phyloP scores from a whole-genome alignment of 2,329 filamentous ascomycete species.

The Septoria petroselini region DNA sequence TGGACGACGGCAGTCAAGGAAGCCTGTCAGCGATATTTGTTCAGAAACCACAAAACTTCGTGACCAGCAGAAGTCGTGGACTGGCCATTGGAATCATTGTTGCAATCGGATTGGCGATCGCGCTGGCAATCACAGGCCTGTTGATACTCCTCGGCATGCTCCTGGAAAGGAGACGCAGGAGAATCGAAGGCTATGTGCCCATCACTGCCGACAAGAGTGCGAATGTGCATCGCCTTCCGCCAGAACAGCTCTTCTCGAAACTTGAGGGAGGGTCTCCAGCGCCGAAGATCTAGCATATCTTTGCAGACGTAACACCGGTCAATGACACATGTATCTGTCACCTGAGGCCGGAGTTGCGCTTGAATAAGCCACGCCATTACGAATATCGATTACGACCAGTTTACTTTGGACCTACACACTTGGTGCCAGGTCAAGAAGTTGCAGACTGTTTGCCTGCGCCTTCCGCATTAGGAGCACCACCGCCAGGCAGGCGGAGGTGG shows the following conservation, averaged over 20 bases:
- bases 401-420: too few relatives aligned
- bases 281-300: conserved; percentile 9
- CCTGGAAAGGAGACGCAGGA: conserved; percentile 72
- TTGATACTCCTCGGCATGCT: conserved; percentile 72
- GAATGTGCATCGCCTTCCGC: conserved; percentile 53
- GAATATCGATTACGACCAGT: too few relatives aligned
- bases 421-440: too few relatives aligned
- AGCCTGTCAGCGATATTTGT: conserved; percentile 81
- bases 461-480: too few relatives aligned
- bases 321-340: too few relatives aligned
- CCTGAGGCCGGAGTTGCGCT: too few relatives aligned
- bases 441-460: too few relatives aligned
- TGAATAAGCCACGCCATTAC: too few relatives aligned
- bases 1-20: conserved; percentile 60
- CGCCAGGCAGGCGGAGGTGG: neutral
- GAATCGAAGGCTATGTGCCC: conserved; percentile 75
- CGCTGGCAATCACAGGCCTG: conserved; percentile 72
- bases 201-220: conserved; percentile 50
- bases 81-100: conserved; percentile 74
- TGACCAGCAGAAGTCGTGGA: conserved; percentile 53
- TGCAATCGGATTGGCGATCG: conserved; percentile 74
- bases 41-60: conserved; percentile 70
- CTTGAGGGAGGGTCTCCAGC: conserved; percentile 23
- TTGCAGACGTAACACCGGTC: neutral
- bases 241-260: conserved; percentile 37